A percentile compares a stretch with the other conserved stretches of the same genome.
These are phyloP conservation scores for Penicillium corylophilum DNA, from an alignment of 2,329 filamentous ascomycete genomes.

Conservation along the genomic window DNA sequence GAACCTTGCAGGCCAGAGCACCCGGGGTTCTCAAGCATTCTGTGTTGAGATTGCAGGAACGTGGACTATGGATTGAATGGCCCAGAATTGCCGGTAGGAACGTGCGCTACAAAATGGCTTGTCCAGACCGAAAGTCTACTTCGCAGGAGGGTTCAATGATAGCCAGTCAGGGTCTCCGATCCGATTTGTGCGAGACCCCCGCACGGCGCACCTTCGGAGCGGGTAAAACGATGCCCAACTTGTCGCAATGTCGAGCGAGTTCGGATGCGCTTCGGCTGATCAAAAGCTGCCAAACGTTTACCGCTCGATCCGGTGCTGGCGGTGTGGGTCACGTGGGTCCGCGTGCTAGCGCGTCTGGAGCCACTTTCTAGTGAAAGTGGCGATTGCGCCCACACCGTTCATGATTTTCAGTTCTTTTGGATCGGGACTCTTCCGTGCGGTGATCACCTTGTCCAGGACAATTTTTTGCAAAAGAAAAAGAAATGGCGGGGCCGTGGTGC, in stretches of 20 bases:
- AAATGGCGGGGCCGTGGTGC: neutral
- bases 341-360: constrained; percentile 23
- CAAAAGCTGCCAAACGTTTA: constrained; percentile 22
- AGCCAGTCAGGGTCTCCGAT: constrained; percentile 1
- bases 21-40: constrained; percentile 9
- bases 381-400: constrained; percentile 9
- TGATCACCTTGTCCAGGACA: neutral
- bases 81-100: constrained; percentile 14
- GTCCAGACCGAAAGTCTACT: constrained; percentile 10
- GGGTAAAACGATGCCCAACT: constrained; percentile 12
- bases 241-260: constrained; percentile 21
- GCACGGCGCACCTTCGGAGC: neutral
- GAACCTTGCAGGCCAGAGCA: constrained; percentile 12
- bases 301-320: constrained; percentile 23
- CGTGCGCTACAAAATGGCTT: constrained; percentile 16
- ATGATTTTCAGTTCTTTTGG: neutral
- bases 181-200: constrained; percentile 2
- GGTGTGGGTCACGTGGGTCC: constrained; percentile 28
- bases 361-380: constrained; percentile 6
- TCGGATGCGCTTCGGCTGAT: constrained; percentile 24
- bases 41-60: constrained; percentile 6
- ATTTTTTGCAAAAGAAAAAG: neutral
- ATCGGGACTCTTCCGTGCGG: too few relatives aligned
- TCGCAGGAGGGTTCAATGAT: neutral
- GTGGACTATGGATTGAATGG: constrained; percentile 7